Evolutionary conservation across 169 alveolate species (phyloP), one percentile per base, ranked within the genome.

Genomic region (Plasmodium cynomolgi): DNA sequence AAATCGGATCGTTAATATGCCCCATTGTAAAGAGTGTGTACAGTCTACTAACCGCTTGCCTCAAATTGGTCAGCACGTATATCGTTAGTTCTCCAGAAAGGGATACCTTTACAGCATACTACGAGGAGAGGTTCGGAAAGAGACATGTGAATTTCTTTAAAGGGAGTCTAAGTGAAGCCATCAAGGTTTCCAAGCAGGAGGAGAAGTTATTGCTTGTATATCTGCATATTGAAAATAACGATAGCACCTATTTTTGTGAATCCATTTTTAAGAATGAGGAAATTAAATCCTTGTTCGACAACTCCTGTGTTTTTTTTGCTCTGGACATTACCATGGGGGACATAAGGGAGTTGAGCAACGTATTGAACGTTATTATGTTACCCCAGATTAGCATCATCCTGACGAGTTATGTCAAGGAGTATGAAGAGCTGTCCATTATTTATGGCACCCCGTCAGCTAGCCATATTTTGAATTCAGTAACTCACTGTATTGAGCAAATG

Each of bases 161-260:
- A 50, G 93, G 93, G 6, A 74, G 34, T 74, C n/a, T 85, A 47
- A 85, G 68, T 31, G 93, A 85, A 31, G 93, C 93, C n/a, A 85
- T 85, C 34, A 44, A 50, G 34, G 56, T n/a, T 41, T 85, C 93
- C 1, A 75, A n/a, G 31, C 79, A 54, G 62, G 86, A 85, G 29
- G 93, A 75, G 11, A 85, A 85, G 37, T 85, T 85, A 50, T 75
- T 85, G 62, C 81, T 85, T 6, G 85, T 85, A 3, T 85, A 85
- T 75, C 80, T 85, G 31, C 93, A 85, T 33, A 85, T 50, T 3
- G 93, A 85, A 29, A 74, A 85, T 85, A 58, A 75, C 23, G 86
- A 85, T 17, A 56, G 84, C 44, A 1, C 50, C 0, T 85, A 85
- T 75, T 85, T 85, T 39, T 85, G 93, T 75, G 71, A 85, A 23